These are phyloP conservation scores for Tieghemostelium lacteum DNA, from an alignment of 78 protist species.

Conservation along the genomic window DNA sequence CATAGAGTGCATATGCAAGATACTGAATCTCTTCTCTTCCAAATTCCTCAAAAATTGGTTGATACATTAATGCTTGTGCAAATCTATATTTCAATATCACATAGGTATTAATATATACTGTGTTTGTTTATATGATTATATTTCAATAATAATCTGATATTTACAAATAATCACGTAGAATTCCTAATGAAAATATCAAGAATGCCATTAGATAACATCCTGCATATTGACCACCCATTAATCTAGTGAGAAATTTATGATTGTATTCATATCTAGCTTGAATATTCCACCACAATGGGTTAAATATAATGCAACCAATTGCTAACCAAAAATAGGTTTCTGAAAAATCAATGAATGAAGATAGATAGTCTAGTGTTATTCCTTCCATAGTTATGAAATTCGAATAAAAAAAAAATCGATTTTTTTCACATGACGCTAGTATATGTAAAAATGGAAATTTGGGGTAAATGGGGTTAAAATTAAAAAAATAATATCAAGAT, in stretches of 20 bases:
- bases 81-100: constrained; percentile 19
- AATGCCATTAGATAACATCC: constrained; percentile 83
- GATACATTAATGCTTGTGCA: constrained; percentile 44
- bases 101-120: not conserved
- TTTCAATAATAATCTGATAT: not conserved
- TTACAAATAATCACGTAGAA: constrained; percentile 68
- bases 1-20: constrained; percentile 11
- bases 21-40: not conserved
- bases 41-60: constrained; percentile 22
- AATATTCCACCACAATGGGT: constrained; percentile 82
- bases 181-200: constrained; percentile 52
- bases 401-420: too few species aligned
- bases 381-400: too few species aligned
- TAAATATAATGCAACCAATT: constrained; percentile 10
- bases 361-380: constrained; percentile 35
- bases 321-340: constrained; percentile 33
- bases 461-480: too few species aligned
- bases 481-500: too few species aligned
- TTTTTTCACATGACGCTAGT: too few species aligned
- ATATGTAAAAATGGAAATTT: too few species aligned
- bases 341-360: constrained; percentile 5
- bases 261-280: constrained; percentile 76
- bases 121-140: too few species aligned
- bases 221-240: constrained; percentile 38
- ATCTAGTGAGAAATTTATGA: constrained; percentile 44